Base-by-base conservation (phyloP, 208 protist genomes). In the Trypanosoma grayi region DNA sequence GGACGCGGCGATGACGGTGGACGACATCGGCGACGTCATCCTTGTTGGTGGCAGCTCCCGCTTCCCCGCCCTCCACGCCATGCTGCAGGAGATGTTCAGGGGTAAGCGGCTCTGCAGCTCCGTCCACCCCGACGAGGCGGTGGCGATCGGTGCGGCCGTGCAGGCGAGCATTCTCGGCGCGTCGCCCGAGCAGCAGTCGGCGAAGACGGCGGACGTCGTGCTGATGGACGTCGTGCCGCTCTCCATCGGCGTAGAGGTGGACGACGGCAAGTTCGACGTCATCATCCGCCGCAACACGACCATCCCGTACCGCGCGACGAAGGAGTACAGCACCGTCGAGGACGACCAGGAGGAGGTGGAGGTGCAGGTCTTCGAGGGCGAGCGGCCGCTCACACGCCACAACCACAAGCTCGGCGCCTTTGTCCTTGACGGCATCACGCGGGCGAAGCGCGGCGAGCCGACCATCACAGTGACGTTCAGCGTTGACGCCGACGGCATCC, bases 291-390 rank as follows among this genome's bases (percentile, higher is more conserved):
- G 89, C 61, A 97, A 97, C 73, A 93, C 92, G 2, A 92, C 81
- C 47, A 93, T 95, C 34, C 92, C 92, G 14, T 89, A 86, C 70
- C 69, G 73, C 46, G 79, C 72, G 18, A 87, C 73, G 75, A 86
- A 92, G 74, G 90, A 96, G 60, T 99, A 99, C 97, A 99, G 59
- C 95, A 96, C 91, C n/a, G 79, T 90, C 14, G 72, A 94, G 58
- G 97, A 99, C 77, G 98, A 99, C 81, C 98, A 99, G 89, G 73
- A 83, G 18, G 97, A 91, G 51, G 98, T 99, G 44, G 80, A 98
- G 52, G 98, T 99, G 66, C 94, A 99, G 81, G 97, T 99, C n/a
- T 99, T 92, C 76, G 98, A 99, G 76, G 99, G 99, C 57, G 98
- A 99, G 87, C 97, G 98, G 25, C 66, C 86, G 14, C 82, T 97